phyloP scores from a whole-genome alignment of 148 eudicot genomes.

The Diospyros kaki region DNA sequence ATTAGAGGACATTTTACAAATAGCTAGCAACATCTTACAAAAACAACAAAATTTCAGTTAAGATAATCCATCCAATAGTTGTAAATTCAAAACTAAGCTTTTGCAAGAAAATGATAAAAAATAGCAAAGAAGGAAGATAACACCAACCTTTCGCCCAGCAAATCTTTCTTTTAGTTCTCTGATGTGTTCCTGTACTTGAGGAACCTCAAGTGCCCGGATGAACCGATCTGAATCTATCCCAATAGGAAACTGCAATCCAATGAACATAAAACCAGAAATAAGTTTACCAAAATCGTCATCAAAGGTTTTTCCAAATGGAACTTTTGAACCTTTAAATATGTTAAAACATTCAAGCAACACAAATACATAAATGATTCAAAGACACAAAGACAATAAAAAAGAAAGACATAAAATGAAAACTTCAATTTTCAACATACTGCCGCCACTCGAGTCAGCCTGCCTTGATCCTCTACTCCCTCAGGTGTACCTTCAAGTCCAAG shows the following conservation, averaged over 20 bases:
- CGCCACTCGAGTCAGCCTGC: slow-evolving; percentile 93
- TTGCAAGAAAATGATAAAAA: no score
- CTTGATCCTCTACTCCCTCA: slow-evolving; percentile 97
- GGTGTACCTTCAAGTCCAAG: slow-evolving; percentile 99
- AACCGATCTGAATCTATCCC: slow-evolving; percentile 95
- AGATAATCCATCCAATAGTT: no score
- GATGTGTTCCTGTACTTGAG: slow-evolving; percentile 75
- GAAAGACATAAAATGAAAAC: background rate
- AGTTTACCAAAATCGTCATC: slow-evolving; percentile 11
- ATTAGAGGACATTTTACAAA: no score
- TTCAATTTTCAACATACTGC: slow-evolving; percentile 50
- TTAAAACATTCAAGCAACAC: background rate
- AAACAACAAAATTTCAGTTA: no score
- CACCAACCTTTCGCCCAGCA: slow-evolving; percentile 82
- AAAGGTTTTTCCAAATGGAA: slow-evolving; percentile 3
- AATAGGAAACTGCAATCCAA: slow-evolving; percentile 75
- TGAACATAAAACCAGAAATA: slow-evolving; percentile 13
- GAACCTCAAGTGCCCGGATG: slow-evolving; percentile 70
- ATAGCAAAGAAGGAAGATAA: background rate
- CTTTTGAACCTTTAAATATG: background rate
- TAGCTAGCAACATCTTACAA: no score
- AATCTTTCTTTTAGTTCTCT: slow-evolving; percentile 83
- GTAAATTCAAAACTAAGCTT: no score
- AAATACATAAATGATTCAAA: background rate
- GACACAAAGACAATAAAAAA: slow-evolving; percentile 4